Base-by-base conservation (phyloP, 2,329 filamentous ascomycete genomes). In the Taxawa tesnikishii region DNA sequence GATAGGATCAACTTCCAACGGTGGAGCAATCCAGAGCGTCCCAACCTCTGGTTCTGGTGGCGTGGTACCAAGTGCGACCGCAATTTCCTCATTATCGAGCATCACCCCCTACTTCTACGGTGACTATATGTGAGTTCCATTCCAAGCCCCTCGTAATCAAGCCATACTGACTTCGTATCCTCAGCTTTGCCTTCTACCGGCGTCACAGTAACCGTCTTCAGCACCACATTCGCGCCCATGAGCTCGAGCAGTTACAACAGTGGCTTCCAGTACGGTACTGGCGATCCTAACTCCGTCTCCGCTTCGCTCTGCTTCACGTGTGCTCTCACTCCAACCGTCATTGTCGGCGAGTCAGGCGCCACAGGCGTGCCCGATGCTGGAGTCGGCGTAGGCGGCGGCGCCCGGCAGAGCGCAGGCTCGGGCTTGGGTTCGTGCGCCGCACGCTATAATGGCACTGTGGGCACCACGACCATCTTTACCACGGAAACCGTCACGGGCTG, bases 401-500 rank as follows among this genome's bases (percentile, higher is more conserved):
- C n/a, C n/a, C n/a, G n/a, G n/a, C n/a, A n/a, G n/a, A n/a, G n/a
- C n/a, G n/a, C n/a, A n/a, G n/a, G n/a, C n/a, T n/a, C n/a, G n/a
- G n/a, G n/a, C n/a, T n/a, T n/a, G n/a, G n/a, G n/a, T n/a, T n/a
- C n/a, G n/a, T n/a, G n/a, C n/a, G n/a, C n/a, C n/a, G n/a, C n/a
- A n/a, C n/a, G n/a, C n/a, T n/a, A n/a, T 15, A 29, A 23, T 25
- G 19, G 34, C 8, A 10, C 19, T 25, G 32, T 41, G 14, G 46
- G 47, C 4, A 51, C 49, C 4, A 51, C 45, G 3, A 53, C 49
- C 5, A 24, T 53, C 8, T 47, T 46, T 32, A 51, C 48, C 6
- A 53, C 48, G 2, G 36, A 45, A n/a, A 51, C 45, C 3, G 38
- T 51, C 15, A 53, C 47, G 6, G 45, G 39, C 14, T 54, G 50